A percentile compares a stretch with the other conserved stretches of the same genome.
Evolutionary conservation across 2,329 filamentous ascomycete species (phyloP).

Genomic region (Lecanicillium sp.): DNA sequence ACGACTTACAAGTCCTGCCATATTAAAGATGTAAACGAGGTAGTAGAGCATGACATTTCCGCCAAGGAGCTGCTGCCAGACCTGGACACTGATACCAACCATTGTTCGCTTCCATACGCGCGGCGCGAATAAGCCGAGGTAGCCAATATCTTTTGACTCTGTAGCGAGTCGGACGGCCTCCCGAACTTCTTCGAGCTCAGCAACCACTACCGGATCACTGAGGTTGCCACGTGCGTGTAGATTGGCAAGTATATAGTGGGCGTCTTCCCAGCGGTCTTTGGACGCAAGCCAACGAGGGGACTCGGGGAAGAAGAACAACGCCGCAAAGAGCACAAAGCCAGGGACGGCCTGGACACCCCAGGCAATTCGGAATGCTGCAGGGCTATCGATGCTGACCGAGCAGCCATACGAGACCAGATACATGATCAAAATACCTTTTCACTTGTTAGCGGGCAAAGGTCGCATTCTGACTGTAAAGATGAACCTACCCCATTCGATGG

Average conservation of each 20-base stretch:
- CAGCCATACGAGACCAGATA: conserved; percentile 60
- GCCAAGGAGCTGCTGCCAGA: conserved; percentile 46
- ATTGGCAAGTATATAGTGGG: conserved; percentile 41
- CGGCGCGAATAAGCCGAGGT: conserved; percentile 35
- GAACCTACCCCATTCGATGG: conserved; percentile 54
- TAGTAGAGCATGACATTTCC: conserved; percentile 36
- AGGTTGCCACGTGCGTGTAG: conserved; percentile 49
- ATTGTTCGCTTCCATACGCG: conserved; percentile 42
- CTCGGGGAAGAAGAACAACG: conserved; percentile 51
- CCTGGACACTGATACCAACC: conserved; percentile 41
- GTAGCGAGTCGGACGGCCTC: conserved; percentile 28
- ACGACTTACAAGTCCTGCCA: conserved; percentile 33
- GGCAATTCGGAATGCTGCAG: conserved; percentile 52
- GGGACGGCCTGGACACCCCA: conserved; percentile 59
- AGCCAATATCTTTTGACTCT: conserved; percentile 28
- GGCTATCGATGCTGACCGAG: conserved; percentile 30
- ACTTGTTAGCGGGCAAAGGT: conserved; percentile 2
- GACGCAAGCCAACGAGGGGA: conserved; percentile 56
- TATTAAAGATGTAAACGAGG: conserved; percentile 50
- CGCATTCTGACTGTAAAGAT: no score
- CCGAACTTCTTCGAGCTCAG: conserved; percentile 46
- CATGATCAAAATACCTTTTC: conserved; percentile 57
- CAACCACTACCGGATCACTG: conserved; percentile 44
- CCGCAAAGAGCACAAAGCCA: conserved; percentile 18
- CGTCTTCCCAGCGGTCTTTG: conserved; percentile 51